These are phyloP conservation scores for Alternaria hordeiaustralica DNA, from an alignment of 2,329 filamentous ascomycete species.

Conservation along the genomic window DNA sequence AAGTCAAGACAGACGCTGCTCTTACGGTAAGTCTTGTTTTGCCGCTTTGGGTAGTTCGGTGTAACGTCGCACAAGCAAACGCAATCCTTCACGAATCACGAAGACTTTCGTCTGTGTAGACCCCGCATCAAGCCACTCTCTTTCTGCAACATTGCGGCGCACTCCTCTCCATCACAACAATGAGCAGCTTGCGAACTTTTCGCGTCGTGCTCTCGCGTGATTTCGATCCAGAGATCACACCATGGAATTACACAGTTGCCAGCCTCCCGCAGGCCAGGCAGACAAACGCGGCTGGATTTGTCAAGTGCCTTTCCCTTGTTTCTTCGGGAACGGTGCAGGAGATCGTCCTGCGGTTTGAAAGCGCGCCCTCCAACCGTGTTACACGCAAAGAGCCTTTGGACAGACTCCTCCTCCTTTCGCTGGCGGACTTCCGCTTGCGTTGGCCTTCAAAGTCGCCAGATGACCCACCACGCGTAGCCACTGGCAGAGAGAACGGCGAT, in stretches of 20 bases:
- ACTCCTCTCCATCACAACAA: background rate
- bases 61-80: background rate
- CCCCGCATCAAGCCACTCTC: background rate
- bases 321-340: slow-evolving; percentile 29
- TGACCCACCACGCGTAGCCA: slow-evolving; percentile 27
- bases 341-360: slow-evolving; percentile 36
- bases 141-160: background rate
- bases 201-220: background rate
- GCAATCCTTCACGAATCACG: slow-evolving; percentile 15
- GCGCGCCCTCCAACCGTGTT: slow-evolving; percentile 41
- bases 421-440: slow-evolving; percentile 44
- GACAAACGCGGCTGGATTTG: slow-evolving; percentile 12
- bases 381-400: slow-evolving; percentile 36
- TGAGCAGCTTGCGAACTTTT: background rate
- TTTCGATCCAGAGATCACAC: background rate
- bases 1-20: background rate
- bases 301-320: slow-evolving; percentile 41
- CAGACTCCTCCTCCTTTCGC: slow-evolving; percentile 45
- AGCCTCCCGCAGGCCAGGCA: background rate
- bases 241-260: background rate
- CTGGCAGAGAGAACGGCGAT: slow-evolving; percentile 45
- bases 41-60: background rate
- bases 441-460: slow-evolving; percentile 7
- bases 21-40: slow-evolving; percentile 18
- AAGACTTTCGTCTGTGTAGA: background rate